Evolutionary conservation across 805 yeast genomes (phyloP).

Genomic region (Brettanomyces bruxellensis): DNA sequence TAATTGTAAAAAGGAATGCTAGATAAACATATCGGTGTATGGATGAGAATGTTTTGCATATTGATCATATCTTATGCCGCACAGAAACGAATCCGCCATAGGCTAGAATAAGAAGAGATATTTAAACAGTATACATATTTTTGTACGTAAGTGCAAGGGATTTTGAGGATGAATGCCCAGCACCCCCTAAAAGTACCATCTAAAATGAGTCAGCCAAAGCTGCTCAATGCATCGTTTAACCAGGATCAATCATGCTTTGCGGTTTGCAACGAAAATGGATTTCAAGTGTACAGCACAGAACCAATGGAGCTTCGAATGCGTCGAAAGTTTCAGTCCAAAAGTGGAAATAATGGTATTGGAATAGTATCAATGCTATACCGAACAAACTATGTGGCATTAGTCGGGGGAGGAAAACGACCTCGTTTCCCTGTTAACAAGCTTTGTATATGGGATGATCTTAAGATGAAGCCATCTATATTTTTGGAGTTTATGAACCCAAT

Average conservation of each 20-base stretch:
- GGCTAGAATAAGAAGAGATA: too few species aligned
- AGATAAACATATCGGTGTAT: too few species aligned
- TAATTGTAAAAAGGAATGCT: too few species aligned
- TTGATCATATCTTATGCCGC: too few species aligned
- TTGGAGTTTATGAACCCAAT: slow-evolving; percentile 75
- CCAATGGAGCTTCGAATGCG: slow-evolving; percentile 74
- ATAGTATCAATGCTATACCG: slow-evolving; percentile 75
- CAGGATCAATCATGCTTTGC: slow-evolving; percentile 91
- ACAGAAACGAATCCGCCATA: too few species aligned
- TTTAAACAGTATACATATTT: too few species aligned
- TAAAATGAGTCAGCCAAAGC: slow-evolving; percentile 22
- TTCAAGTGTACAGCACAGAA: slow-evolving; percentile 76
- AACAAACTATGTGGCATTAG: slow-evolving; percentile 81
- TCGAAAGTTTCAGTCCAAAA: slow-evolving; percentile 33
- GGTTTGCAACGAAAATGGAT: slow-evolving; percentile 71
- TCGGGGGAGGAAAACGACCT: slow-evolving; percentile 84
- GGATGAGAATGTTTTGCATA: too few species aligned
- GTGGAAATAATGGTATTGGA: slow-evolving; percentile 51
- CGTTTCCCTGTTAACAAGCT: slow-evolving; percentile 70
- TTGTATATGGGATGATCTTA: slow-evolving; percentile 87
- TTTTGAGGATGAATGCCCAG: slow-evolving; percentile 23
- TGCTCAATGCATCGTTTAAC: slow-evolving; percentile 63
- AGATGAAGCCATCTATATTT: slow-evolving; percentile 59
- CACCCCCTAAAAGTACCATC: slow-evolving; percentile 16
- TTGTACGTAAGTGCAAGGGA: neutral